Evolutionary conservation across 1,284 basidiomycete genomes (phyloP), one percentile per base, ranked within the genome.

Genomic region (Pseudozyma hubeiensis): DNA sequence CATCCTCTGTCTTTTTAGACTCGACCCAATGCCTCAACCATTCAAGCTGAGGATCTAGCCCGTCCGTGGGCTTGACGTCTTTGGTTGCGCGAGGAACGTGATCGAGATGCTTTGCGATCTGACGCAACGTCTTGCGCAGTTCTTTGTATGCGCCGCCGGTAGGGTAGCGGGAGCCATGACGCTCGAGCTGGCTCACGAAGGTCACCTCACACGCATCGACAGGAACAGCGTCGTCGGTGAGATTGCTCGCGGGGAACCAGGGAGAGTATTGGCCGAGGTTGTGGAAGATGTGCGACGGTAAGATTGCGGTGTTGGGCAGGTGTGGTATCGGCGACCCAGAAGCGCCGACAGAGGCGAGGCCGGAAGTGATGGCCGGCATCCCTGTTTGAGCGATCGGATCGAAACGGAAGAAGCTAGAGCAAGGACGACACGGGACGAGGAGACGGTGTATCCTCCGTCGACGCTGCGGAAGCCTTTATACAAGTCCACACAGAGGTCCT

Each of bases 231-330:
- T 59, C 14, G 5, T 33, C 5, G 10, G 48, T n/a, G 0, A 30
- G n/a, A 11, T 10, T 9, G 13, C 55, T 41, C 3, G 53, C 65
- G 4, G 64, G 55, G 16, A 69, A 74, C 71, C 71, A 74, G 9
- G 71, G 71, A 7, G 71, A 74, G 41, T 74, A 74, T 19, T 74
- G 71, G 35, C 71, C 71, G 7, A 74, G 58, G 41, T 74, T 61
- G 51, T 74, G 71, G 10, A 74, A 74, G 45, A 74, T 58, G 5
- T 54, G 47, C 13, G 65, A 40, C 29, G 62, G 70, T 19, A 73
- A 46, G 31, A 70, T 46, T 13, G n/a, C 6, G 10, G 54, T 8
- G 29, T 46, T 31, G 0, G 65, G 59, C 1, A 67, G 51, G 19
- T 57, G 51, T 5, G 65, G 65, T 29, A 54, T 48, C 0, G 58